Evolutionary conservation across 208 protist genomes (phyloP), one percentile per base, ranked within the genome.

Genomic region (Crithidia mellificae): DNA sequence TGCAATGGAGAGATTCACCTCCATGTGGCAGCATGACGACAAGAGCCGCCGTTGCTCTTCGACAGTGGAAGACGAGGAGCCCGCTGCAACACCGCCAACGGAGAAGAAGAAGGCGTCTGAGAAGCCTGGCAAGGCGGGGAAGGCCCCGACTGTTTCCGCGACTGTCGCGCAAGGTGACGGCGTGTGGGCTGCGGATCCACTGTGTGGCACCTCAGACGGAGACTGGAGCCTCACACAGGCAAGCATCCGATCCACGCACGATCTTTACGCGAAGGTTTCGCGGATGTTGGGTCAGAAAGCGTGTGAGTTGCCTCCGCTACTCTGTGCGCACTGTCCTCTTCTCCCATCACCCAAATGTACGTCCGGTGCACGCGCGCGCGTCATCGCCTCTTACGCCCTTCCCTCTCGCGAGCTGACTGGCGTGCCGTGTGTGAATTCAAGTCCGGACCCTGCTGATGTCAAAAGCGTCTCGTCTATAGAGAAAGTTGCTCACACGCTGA

Each of bases 341-440:
- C 0, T 12, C 1, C 19, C 19, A 11, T n/a, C 0, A 5, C 6
- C 6, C 4, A 46, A 3, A 46, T 11, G 14, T 22, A 8, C 7
- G 2, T 19, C 44, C 6, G 0, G 2, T 41, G 6, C 20, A 7
- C 59, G n/a, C 0, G 59, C 53, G 29, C 59, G 36, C 0, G 22
- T 65, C 7, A 32, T 65, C 11, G 20, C 55, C 17, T 19, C 24
- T 2, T 65, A 65, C 59, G 24, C 59, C 22, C 9, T 20, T 11
- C 32, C 47, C 2, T 32, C 59, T 6, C 36, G 30, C 29, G 6
- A 39, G 44, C 32, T 65, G 0, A 34, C 51, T 24, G 29, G 9
- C 8, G 29, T 41, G 8, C 43, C 29, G 19, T 30, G 38, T 1
- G 46, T 29, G 11, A 49, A 32, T 14, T 27, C n/a, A 30, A 27